These are phyloP conservation scores for Beta vulgaris DNA, from an alignment of 148 eudicot genomes.

Conservation along the genomic window DNA sequence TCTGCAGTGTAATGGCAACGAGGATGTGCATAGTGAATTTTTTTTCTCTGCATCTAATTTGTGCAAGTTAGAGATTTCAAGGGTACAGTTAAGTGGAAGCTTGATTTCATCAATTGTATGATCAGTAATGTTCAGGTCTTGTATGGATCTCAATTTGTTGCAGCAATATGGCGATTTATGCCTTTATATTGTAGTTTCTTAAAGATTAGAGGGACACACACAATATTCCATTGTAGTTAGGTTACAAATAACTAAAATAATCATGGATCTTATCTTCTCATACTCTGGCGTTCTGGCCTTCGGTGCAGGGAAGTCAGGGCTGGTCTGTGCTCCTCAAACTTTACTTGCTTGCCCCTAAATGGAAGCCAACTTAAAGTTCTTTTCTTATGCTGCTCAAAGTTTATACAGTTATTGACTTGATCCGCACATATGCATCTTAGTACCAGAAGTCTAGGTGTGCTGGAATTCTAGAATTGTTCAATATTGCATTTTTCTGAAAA, in stretches of 20 bases:
- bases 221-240: not conserved
- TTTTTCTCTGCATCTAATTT: not conserved
- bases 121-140: not conserved
- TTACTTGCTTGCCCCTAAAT: not conserved
- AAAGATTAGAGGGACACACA: not conserved
- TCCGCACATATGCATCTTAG: not conserved
- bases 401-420: too few relatives aligned
- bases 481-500: not conserved
- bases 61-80: not conserved
- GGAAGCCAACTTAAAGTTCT: not conserved
- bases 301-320: not conserved
- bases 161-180: not conserved
- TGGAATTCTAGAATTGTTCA: too few relatives aligned
- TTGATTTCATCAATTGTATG: not conserved
- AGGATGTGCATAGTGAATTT: not conserved
- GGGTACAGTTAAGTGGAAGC: not conserved
- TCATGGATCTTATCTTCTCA: too few relatives aligned
- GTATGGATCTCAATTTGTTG: not conserved
- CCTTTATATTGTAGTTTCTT: not conserved
- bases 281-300: too few relatives aligned
- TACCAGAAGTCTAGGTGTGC: not conserved
- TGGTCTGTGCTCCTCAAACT: not conserved
- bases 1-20: too few relatives aligned
- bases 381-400: too few relatives aligned
- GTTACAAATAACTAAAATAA: not conserved